Evolutionary conservation across 106 monocot genomes (phyloP), one percentile per base, ranked within the genome.

Genomic region (Phalaenopsis aphrodite): DNA sequence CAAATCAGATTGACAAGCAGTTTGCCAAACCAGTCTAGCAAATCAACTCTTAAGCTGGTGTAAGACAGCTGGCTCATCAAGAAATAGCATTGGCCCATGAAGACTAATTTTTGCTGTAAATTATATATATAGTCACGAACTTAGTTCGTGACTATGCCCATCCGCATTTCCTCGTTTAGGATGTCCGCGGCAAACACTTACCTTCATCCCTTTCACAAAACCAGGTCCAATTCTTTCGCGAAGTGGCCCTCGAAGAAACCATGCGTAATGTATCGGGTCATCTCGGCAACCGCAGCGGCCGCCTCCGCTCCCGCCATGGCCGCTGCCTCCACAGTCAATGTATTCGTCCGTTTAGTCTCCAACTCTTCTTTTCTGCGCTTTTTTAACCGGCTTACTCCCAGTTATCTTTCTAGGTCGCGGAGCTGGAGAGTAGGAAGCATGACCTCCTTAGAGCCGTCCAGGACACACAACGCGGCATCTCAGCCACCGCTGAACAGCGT

Each of bases 381-480:
- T 39, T 71, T 71, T 8, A 71, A 41, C 15, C 71, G 23, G 5
- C 64, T 64, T 36, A 24, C 39, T 24, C 71, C 38, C 39, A 38
- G 71, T 71, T 39, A 4, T 14, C 3, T 71, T 39, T 43, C 11
- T 43, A 74, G 74, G 74, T 19, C 2, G 17, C 43, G 72, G 93
- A 85, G 75, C 8, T 84, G 84, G 95, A 95, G 89, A 52, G 78
- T 66, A 80, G 75, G 89, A 95, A 99, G 83, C 86, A 89, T 79
- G 89, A 88, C 8, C 89, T 99, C 72, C 78, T 99, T 30, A 82
- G 85, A 61, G 92, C 88, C 41, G 89, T 94, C 3, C 98, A 94
- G 91, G 94, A 94, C 37, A 94, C 94, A 55, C 85, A 89, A 82
- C 92, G 94, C 2, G 92, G 98, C 48, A 84, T 99, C 79, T 61